phyloP scores from a whole-genome alignment of 2,329 filamentous ascomycete species.

The Talaromyces verruculosus region DNA sequence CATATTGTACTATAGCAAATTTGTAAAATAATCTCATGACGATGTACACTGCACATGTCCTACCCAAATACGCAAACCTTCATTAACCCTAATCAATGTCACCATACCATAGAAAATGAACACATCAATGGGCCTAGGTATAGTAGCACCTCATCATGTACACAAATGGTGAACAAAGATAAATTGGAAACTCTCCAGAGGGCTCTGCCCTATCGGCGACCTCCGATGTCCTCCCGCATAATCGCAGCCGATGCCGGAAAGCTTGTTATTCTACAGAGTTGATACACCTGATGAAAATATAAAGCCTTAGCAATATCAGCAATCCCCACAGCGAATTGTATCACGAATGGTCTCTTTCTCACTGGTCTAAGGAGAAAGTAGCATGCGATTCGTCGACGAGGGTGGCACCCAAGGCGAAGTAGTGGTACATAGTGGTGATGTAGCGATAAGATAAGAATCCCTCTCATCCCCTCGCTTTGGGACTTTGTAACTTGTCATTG shows the following conservation, averaged over 20 bases:
- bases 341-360: neutral
- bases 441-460: constrained; percentile 21
- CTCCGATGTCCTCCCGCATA: constrained; percentile 14
- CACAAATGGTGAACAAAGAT: neutral
- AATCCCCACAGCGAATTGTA: neutral
- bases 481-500: neutral
- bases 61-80: neutral
- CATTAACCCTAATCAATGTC: neutral
- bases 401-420: neutral
- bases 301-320: constrained; percentile 1
- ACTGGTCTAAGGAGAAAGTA: too few species aligned
- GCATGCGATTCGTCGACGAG: neutral
- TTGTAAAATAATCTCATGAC: too few species aligned
- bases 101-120: neutral
- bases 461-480: neutral
- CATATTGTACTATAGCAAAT: too few species aligned
- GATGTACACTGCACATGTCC: too few species aligned
- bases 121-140: too few species aligned
- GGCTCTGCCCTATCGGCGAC: constrained; percentile 14
- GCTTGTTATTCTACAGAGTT: neutral
- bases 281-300: constrained; percentile 14
- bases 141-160: neutral
- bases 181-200: neutral
- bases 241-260: constrained; percentile 13
- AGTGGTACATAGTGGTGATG: neutral